phyloP scores from a whole-genome alignment of 495 filamentous ascomycete species.

The Hypomontagnella monticulosa region DNA sequence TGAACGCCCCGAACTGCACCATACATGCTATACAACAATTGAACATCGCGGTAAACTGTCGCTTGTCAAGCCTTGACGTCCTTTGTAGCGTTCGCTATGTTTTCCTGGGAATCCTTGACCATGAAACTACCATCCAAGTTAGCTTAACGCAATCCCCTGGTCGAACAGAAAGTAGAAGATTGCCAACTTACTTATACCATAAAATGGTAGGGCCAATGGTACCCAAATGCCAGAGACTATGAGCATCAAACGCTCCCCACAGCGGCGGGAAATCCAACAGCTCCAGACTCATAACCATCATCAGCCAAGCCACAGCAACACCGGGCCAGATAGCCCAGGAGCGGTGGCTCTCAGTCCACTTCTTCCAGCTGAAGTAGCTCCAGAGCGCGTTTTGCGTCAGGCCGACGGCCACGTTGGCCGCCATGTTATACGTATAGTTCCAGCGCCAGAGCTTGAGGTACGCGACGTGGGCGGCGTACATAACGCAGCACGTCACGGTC shows the following conservation, averaged over 20 bases:
- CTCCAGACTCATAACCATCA: constrained; percentile 94
- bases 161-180: not conserved
- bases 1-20: constrained; percentile 21
- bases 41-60: not conserved
- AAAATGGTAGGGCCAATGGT: constrained; percentile 88
- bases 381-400: constrained; percentile 84
- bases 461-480: constrained; percentile 81
- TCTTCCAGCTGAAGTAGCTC: constrained; percentile 80
- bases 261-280: constrained; percentile 92
- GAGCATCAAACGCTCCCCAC: constrained; percentile 86
- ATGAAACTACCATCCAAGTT: constrained; percentile 67
- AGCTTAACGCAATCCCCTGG: constrained; percentile 9
- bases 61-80: constrained; percentile 40
- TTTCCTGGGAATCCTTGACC: constrained; percentile 79
- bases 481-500: constrained; percentile 73
- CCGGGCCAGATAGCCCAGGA: constrained; percentile 93
- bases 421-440: constrained; percentile 99
- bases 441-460: constrained; percentile 88
- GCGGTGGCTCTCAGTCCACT: constrained; percentile 72
- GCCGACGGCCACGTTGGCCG: constrained; percentile 86
- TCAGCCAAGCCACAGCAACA: constrained; percentile 90
- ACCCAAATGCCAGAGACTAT: constrained; percentile 94
- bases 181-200: constrained; percentile 88
- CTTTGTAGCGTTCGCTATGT: constrained; percentile 63
- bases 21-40: constrained; percentile 18